Evolutionary conservation across 2,329 filamentous ascomycete genomes (phyloP).

Genomic region (Ilyonectria sp.): DNA sequence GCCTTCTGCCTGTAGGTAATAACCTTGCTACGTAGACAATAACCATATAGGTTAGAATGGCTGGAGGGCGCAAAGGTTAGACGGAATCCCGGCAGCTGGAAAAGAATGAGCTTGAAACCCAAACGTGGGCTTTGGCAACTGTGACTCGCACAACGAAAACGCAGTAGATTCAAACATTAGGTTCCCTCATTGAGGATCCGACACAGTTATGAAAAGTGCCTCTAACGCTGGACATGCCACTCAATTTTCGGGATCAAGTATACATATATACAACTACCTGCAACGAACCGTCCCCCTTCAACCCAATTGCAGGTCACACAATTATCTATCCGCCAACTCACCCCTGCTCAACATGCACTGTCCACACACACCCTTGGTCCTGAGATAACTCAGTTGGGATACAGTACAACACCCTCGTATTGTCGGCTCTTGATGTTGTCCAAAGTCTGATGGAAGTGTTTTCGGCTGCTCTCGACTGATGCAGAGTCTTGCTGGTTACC

Average conservation of each 20-base stretch:
- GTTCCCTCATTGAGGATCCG: too few species aligned
- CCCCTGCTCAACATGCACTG: constrained; percentile 30
- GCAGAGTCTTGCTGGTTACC: constrained; percentile 87
- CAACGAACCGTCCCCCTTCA: constrained; percentile 25
- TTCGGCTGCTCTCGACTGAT: constrained; percentile 88
- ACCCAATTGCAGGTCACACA: constrained; percentile 34
- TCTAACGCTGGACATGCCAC: constrained; percentile 16
- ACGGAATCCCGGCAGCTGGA: too few species aligned
- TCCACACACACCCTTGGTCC: constrained; percentile 21
- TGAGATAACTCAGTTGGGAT: constrained; percentile 60
- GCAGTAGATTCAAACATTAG: too few species aligned
- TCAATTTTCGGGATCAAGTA: constrained; percentile 44
- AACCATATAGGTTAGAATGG: too few species aligned
- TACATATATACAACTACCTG: constrained; percentile 51
- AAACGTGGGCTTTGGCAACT: not conserved
- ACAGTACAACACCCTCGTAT: constrained; percentile 91
- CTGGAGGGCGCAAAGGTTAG: too few species aligned
- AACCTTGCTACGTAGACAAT: too few species aligned
- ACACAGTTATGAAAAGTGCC: not conserved
- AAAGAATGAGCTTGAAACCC: too few species aligned
- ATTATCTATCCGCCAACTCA: constrained; percentile 49
- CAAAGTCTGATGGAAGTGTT: constrained; percentile 94
- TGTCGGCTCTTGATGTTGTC: constrained; percentile 94
- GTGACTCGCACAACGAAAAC: not conserved
- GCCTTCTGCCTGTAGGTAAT: too few species aligned